These are phyloP conservation scores for Sarocladium brachiariae DNA, from an alignment of 2,329 filamentous ascomycete genomes.

Conservation along the genomic window DNA sequence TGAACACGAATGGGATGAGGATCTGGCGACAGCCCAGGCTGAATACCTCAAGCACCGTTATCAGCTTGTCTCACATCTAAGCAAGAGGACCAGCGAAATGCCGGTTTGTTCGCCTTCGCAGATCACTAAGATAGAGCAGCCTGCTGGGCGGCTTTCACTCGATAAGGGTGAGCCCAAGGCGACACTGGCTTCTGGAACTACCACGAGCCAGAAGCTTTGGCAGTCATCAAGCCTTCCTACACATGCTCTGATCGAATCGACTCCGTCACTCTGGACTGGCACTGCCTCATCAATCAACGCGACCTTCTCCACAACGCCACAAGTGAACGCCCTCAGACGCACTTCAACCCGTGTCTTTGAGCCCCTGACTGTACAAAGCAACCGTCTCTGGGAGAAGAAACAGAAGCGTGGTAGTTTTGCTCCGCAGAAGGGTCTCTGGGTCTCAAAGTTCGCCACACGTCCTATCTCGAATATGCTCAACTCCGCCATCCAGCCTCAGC, in stretches of 20 bases:
- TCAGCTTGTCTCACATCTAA: slow-evolving; percentile 1
- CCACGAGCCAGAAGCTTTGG: not conserved
- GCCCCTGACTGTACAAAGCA: not conserved
- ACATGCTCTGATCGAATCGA: not conserved
- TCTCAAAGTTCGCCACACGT: not conserved
- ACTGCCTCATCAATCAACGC: not conserved
- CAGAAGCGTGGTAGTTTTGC: slow-evolving; percentile 3
- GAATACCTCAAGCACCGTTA: slow-evolving; percentile 8
- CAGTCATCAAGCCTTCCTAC: not conserved
- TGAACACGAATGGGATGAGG: slow-evolving; percentile 6
- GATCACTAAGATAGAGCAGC: not conserved
- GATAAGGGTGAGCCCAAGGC: not conserved
- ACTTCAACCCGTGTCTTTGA: not conserved
- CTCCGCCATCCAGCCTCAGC: slow-evolving; percentile 14
- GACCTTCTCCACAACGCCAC: not conserved
- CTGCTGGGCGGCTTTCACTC: not conserved
- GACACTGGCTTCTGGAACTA: not conserved
- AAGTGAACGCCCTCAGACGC: not conserved
- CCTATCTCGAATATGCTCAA: not conserved
- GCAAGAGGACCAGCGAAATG: not conserved
- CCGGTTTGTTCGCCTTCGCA: not conserved
- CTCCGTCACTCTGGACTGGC: slow-evolving; percentile 1
- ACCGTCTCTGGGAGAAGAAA: slow-evolving; percentile 3
- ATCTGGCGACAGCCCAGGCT: slow-evolving; percentile 5
- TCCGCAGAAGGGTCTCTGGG: slow-evolving; percentile 5